These are phyloP conservation scores for Diaporthe humulicola DNA, from an alignment of 2,329 filamentous ascomycete species.

Conservation along the genomic window DNA sequence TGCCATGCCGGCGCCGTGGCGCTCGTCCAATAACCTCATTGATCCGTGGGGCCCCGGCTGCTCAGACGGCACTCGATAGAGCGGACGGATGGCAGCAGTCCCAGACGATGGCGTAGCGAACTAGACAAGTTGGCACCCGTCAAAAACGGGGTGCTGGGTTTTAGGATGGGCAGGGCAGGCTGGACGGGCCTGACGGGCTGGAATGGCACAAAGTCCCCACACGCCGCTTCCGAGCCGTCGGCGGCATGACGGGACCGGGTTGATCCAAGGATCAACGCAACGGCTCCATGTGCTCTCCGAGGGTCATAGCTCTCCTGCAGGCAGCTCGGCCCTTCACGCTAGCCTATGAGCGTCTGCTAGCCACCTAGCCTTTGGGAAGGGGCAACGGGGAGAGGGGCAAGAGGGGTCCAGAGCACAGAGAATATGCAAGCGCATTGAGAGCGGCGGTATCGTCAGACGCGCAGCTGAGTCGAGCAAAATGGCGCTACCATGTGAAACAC, in stretches of 20 bases:
- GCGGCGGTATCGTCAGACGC: slow-evolving; percentile 6
- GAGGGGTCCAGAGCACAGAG: not conserved
- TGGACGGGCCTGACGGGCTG: not conserved
- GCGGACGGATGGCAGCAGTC: slow-evolving; percentile 4
- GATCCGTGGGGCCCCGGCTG: not conserved
- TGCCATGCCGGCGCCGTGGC: slow-evolving; percentile 6
- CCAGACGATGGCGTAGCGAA: slow-evolving; percentile 19
- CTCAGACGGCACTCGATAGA: slow-evolving; percentile 5
- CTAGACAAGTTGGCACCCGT: slow-evolving; percentile 26
- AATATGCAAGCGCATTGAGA: not conserved
- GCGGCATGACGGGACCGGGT: slow-evolving; percentile 20
- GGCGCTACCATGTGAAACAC: slow-evolving; percentile 19
- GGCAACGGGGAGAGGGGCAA: not conserved
- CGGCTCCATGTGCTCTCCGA: not conserved
- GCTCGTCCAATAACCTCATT: not conserved
- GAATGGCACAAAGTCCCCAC: slow-evolving; percentile 2
- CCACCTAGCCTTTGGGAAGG: not conserved
- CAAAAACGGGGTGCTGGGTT: slow-evolving; percentile 29
- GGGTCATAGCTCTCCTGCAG: slow-evolving; percentile 20
- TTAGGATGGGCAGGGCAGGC: slow-evolving; percentile 15
- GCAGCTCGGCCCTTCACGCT: not conserved
- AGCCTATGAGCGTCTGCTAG: not conserved
- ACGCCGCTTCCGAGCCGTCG: slow-evolving; percentile 25
- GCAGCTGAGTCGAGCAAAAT: slow-evolving; percentile 8
- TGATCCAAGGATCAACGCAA: slow-evolving; percentile 3